Evolutionary conservation across 192 early-diverging fungal genomes (phyloP).

Genomic region (Spinellus fusiger): DNA sequence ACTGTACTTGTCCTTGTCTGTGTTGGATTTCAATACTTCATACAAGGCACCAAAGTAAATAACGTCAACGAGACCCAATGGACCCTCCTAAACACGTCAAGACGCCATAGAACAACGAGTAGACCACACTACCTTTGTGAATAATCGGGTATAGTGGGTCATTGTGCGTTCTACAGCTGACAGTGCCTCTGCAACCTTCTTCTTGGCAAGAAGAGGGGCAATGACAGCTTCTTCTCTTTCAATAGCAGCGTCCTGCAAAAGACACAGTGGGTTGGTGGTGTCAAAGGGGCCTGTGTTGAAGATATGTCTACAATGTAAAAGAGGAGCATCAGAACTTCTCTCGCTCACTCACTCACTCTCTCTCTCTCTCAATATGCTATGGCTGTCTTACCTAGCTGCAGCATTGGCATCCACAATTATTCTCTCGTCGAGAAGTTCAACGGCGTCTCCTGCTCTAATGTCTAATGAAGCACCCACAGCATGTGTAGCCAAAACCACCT

Average conservation of each 20-base stretch:
- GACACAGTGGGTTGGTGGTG: not conserved
- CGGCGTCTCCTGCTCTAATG: not conserved
- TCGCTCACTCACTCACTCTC: not conserved
- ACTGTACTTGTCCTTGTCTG: slow-evolving; percentile 12
- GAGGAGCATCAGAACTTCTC: not conserved
- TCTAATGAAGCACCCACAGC: slow-evolving; percentile 3
- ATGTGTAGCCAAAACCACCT: slow-evolving; percentile 14
- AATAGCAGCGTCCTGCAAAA: slow-evolving; percentile 7
- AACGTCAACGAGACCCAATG: slow-evolving; percentile 8
- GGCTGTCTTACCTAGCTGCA: slow-evolving; percentile 14
- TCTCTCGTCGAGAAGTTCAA: slow-evolving; percentile 4
- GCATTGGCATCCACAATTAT: slow-evolving; percentile 17
- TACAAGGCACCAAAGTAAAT: slow-evolving; percentile 21
- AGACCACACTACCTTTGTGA: slow-evolving; percentile 7
- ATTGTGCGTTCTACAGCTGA: slow-evolving; percentile 1
- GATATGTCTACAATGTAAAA: slow-evolving; percentile 6
- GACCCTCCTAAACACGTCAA: slow-evolving; percentile 7
- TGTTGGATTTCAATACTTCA: slow-evolving; percentile 12
- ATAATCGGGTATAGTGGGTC: not conserved
- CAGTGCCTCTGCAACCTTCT: slow-evolving; percentile 8
- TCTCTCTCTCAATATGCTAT: not conserved
- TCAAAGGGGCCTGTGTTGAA: slow-evolving; percentile 6
- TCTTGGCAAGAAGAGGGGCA: slow-evolving; percentile 15
- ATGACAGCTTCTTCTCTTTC: slow-evolving; percentile 16
- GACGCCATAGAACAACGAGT: not conserved